Evolutionary conservation across 1,139 yeast species (phyloP), one percentile per base, ranked within the genome.

Genomic region (Blastobotrys capitulatus): DNA sequence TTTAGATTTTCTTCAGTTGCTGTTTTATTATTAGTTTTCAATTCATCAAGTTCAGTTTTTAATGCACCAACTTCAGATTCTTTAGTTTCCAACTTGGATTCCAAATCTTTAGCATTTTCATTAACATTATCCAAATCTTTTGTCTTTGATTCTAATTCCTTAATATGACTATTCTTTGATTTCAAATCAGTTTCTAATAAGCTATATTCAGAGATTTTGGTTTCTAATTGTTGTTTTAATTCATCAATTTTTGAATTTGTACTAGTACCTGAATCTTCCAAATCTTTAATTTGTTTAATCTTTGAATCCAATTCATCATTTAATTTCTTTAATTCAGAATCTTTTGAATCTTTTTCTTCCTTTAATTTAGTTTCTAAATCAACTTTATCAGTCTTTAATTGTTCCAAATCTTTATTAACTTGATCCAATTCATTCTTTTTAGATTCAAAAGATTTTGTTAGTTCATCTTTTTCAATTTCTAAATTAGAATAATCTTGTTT

Each of bases 171-270:
- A 13, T 18, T 25, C 12, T 39, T 39, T 3, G 25, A 39, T 18
- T 38, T 18, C 4, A 36, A 8, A 3, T 36, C 18, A 4, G n/a
- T 6, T 36, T 22, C 42, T 22, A 22, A 15, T 7, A 5, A 5
- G 7, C 6, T 15, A 15, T 32, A 15, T 32, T 32, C 36, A 5
- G 18, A 22, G 4, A n/a, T 10, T 6, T 15, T 25, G 6, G 6
- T 7, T 9, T 38, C 41, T 6, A 26, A 18, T 12, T 38, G 29
- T 22, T 38, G 8, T 18, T 39, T 18, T 16, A 31, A 39, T 10
- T 42, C 37, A 19, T 32, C 38, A 18, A 50, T 43, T 26, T 46
- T 37, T 19, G 45, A 44, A 12, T 50, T 18, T 10, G 18, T 10
- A 13, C 12, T 19, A 18, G 6, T 19, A 35, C 20, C 38, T n/a